Percentiles rank a stretch among this genome's conserved stretches.
These are phyloP conservation scores for Mycena chlorophos DNA, from an alignment of 768 basidiomycete genomes.

Conservation along the genomic window DNA sequence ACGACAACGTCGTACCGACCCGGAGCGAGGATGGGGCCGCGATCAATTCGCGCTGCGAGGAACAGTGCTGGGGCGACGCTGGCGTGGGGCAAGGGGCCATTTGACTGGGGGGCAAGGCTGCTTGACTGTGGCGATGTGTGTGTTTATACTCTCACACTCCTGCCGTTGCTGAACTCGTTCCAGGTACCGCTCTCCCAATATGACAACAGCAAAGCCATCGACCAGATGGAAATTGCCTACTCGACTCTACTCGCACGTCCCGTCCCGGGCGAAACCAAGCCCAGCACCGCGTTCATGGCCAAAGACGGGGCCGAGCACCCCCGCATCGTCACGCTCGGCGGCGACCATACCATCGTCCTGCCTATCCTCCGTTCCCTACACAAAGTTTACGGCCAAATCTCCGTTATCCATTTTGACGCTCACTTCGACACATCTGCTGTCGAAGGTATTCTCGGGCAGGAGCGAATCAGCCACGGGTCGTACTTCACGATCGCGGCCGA, in stretches of 20 bases:
- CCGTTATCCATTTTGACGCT: constrained; percentile 27
- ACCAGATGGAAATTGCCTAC: constrained; percentile 71
- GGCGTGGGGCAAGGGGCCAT: constrained; percentile 56
- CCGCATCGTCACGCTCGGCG: constrained; percentile 59
- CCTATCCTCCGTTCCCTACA: constrained; percentile 64
- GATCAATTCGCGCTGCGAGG: constrained; percentile 62
- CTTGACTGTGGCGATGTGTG: constrained; percentile 70
- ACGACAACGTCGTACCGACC: constrained; percentile 50
- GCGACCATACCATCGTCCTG: constrained; percentile 67
- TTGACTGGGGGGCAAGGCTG: constrained; percentile 43
- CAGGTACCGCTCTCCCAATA: constrained; percentile 43
- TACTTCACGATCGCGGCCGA: constrained; percentile 63
- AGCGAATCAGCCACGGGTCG: constrained; percentile 58
- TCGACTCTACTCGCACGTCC: constrained; percentile 55
- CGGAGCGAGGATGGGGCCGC: constrained; percentile 69
- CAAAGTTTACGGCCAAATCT: constrained; percentile 62
- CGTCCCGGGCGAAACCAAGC: constrained; percentile 1
- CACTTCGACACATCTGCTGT: constrained; percentile 22
- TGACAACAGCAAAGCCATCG: constrained; percentile 63
- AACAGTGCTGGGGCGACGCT: constrained; percentile 45
- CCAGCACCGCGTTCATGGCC: constrained; percentile 33
- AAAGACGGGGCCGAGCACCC: constrained; percentile 59
- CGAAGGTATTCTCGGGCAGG: constrained; percentile 22
- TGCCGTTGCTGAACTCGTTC: background rate
- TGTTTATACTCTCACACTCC: background rate